Evolutionary conservation across 2,329 filamentous ascomycete species (phyloP).

Genomic region (Diaporthe vexans): DNA sequence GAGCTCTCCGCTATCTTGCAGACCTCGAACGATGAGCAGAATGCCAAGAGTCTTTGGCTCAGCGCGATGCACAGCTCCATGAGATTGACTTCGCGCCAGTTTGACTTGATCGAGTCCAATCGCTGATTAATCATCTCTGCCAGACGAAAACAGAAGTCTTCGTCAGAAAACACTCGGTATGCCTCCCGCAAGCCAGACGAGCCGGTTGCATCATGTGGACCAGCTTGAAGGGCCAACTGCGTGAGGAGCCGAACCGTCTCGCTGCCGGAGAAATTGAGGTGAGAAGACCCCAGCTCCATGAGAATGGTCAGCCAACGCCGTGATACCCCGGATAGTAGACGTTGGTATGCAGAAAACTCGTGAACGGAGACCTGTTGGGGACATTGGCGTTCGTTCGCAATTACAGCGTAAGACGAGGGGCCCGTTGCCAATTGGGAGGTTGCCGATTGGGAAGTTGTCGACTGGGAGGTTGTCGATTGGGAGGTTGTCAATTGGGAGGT

Average conservation of each 20-base stretch:
- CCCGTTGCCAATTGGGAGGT: slow-evolving; percentile 31
- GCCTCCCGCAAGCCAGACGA: slow-evolving; percentile 59
- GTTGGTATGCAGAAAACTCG: slow-evolving; percentile 67
- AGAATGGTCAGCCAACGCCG: slow-evolving; percentile 64
- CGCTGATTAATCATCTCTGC: slow-evolving; percentile 59
- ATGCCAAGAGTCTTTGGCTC: slow-evolving; percentile 55
- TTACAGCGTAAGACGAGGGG: slow-evolving; percentile 68
- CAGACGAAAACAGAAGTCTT: slow-evolving; percentile 62
- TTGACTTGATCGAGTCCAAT: slow-evolving; percentile 62
- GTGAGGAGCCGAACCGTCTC: slow-evolving; percentile 63
- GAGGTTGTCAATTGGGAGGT: too few relatives aligned
- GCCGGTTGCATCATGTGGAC: slow-evolving; percentile 55
- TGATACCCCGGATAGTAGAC: slow-evolving; percentile 59
- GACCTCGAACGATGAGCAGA: slow-evolving; percentile 36
- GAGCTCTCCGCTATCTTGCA: slow-evolving; percentile 48
- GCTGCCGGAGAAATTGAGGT: slow-evolving; percentile 72
- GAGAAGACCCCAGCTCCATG: slow-evolving; percentile 63
- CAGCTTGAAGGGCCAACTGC: slow-evolving; percentile 68
- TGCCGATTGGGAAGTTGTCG: too few relatives aligned
- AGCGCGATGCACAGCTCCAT: slow-evolving; percentile 72
- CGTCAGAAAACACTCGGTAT: slow-evolving; percentile 66
- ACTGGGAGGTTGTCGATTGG: too few relatives aligned
- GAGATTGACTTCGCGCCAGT: slow-evolving; percentile 70
- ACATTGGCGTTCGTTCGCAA: slow-evolving; percentile 64
- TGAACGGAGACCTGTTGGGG: slow-evolving; percentile 61